Base-by-base conservation (phyloP, 495 filamentous ascomycete species). In the Thermothielavioides terrestris region DNA sequence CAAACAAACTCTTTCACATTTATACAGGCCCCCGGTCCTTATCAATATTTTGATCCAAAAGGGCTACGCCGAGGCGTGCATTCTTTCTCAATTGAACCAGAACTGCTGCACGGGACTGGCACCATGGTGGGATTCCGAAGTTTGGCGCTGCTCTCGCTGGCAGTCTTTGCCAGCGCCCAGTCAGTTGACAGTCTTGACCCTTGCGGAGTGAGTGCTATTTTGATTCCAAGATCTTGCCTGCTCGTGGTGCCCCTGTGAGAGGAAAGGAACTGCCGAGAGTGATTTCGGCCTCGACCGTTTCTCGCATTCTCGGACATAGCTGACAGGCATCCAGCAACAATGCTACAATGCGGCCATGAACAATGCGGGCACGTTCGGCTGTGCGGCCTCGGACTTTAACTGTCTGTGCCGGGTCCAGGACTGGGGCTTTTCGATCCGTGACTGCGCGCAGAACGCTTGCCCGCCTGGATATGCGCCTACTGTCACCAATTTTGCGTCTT, bases 321-420 rank as follows among this genome's bases (percentile, higher is more conserved):
- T 63, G 46, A 65, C 59, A 5, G 7, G 10, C 14, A 7, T 4
- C 30, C 45, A 67, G 64, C 41, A 50, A 58, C 18, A 32, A 12
- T 67, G 64, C 30, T 53, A 52, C 27, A 46, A 50, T 39, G 25
- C 40, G n/a, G 32, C 42, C 14, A 10, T 53, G 14, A 50, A 34
- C 9, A 20, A 52, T 7, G 53, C 49, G 6, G 50, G 35, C 20
- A 8, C 10, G 3, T 59, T 46, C 14, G 49, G 34, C 23, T 66
- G 65, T 34, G 46, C 52, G 6, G 53, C 52, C 1, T 36, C 28
- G 23, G 49, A 59, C 21, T 20, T 57, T 3, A 25, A 34, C 21
- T 69, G 66, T 37, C 35, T 69, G 14, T 69, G 66, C 52, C 17
- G 38, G 30, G 58, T 57, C 4, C 36, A 30, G 15, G 48, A 59